Evolutionary conservation across 345 rosid species (phyloP).

Genomic region (Cardiospermum halicacabum): DNA sequence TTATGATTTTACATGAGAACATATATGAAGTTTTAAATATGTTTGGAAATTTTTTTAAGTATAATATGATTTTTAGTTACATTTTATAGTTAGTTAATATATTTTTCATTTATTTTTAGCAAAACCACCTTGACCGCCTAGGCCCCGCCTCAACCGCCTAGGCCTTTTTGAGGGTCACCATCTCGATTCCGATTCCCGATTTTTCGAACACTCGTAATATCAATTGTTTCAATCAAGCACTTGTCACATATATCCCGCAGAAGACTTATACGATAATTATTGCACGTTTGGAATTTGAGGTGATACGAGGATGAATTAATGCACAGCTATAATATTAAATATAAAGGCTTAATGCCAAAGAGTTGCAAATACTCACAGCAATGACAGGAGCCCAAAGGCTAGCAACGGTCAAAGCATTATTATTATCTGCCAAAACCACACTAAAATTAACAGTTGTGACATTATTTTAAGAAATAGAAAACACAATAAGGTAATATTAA

Average conservation of each 20-base stretch:
- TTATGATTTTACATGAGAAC: too few relatives aligned
- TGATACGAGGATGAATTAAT: constrained; percentile 1
- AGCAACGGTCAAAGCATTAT: constrained; percentile 71
- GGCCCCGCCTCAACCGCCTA: too few relatives aligned
- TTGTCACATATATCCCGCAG: background rate
- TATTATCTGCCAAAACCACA: constrained; percentile 57
- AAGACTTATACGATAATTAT: background rate
- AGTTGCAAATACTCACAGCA: constrained; percentile 57
- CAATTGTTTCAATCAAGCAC: background rate
- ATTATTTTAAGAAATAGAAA: background rate
- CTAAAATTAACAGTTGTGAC: constrained; percentile 20
- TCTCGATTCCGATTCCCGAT: too few relatives aligned
- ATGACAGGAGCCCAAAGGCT: constrained; percentile 98
- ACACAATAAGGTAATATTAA: background rate
- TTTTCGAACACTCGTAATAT: too few relatives aligned
- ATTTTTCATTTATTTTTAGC: too few relatives aligned
- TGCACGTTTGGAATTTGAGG: background rate
- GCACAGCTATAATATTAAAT: constrained; percentile 7
- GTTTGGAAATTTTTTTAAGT: too few relatives aligned
- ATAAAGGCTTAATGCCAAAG: background rate
- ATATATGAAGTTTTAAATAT: too few relatives aligned
- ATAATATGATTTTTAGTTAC: too few relatives aligned
- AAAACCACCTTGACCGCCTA: too few relatives aligned
- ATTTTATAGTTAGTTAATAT: too few relatives aligned
- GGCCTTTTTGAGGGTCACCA: too few relatives aligned